Conservation (phyloP, 768 basidiomycete genomes). For the Termitomyces sp. region DNA sequence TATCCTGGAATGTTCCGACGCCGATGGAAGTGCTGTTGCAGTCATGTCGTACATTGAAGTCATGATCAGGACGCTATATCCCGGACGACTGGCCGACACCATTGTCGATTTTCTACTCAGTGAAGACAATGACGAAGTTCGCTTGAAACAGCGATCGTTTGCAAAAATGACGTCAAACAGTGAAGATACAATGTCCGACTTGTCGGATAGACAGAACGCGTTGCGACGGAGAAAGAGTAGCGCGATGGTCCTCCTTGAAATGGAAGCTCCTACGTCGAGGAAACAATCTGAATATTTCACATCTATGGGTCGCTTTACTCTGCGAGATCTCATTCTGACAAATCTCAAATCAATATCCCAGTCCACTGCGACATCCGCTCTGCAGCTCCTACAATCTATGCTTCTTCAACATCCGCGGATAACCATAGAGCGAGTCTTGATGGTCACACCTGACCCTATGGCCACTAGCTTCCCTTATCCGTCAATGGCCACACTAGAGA, state of each 20-base stretch:
- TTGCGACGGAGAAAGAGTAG: slow-evolving; percentile 73
- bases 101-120: slow-evolving; percentile 79
- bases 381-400: slow-evolving; percentile 79
- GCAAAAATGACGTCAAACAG: slow-evolving; percentile 36
- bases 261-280: slow-evolving; percentile 73
- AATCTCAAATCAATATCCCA: slow-evolving; percentile 71
- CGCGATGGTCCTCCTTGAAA: slow-evolving; percentile 86
- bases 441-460: slow-evolving; percentile 62
- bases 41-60: slow-evolving; percentile 95
- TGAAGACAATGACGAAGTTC: slow-evolving; percentile 75
- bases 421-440: slow-evolving; percentile 64
- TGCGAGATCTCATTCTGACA: slow-evolving; percentile 83
- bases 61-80: slow-evolving; percentile 72
- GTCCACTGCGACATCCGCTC: slow-evolving; percentile 67
- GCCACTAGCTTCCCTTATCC: slow-evolving; percentile 78
- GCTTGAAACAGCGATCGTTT: slow-evolving; percentile 30
- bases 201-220: slow-evolving; percentile 41
- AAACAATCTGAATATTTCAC: slow-evolving; percentile 81
- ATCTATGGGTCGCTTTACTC: slow-evolving; percentile 83
- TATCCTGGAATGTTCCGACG: slow-evolving; percentile 87
- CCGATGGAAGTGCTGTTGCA: slow-evolving; percentile 93
- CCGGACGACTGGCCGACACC: slow-evolving; percentile 64
- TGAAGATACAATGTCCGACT: slow-evolving; percentile 30
- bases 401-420: slow-evolving; percentile 65
- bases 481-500: slow-evolving; percentile 28